Evolutionary conservation across 2,329 filamentous ascomycete genomes (phyloP), one percentile per base, ranked within the genome.

Genomic region (Beauveria bassiana): DNA sequence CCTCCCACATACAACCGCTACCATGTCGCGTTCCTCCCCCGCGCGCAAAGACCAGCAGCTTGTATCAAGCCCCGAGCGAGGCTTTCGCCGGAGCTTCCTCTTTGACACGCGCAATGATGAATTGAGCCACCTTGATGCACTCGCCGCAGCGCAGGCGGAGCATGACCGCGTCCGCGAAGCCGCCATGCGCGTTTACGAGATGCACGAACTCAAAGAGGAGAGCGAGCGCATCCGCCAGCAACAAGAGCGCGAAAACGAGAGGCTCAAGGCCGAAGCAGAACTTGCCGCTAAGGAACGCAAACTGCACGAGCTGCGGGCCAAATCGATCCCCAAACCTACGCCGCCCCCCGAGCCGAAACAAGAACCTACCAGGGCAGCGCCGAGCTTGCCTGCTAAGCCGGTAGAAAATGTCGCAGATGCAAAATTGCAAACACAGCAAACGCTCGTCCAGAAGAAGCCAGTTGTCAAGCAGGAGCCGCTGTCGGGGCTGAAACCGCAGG

Each of bases 61-160:
- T 1, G 71, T 73, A 62, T 73, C 75, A 10, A 80, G 74, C 63
- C 77, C 78, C 9, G 74, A 77, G 24, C 72, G 75, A 57, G 67
- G 74, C 9, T 83, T 83, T 63, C 78, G 85, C 47, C 80, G 85
- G 24, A 81, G 78, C 26, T 81, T 90, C 31, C 86, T 91, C 62
- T 77, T 78, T 46, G 82, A 85, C 57, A 79, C 83, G 38, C 80
- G 83, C 42, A 86, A 89, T 65, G 83, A 81, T 40, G 86, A 87
- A 69, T 77, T 82, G 55, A 79, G 78, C 61, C 87, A 91, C 69
- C 80, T 81, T 62, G 82, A 86, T 66, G 87, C 88, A 16, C 80
- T 93, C 18, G 83, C 82, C 51, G 81, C 82, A 52, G 87, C 87
- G 4, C 84, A 84, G 54, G 78, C 79, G 16, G 83, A 88, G 68